A percentile compares a stretch with the other conserved stretches of the same genome.
These are phyloP conservation scores for Leishmania arabica DNA, from an alignment of 208 protist species.

Conservation along the genomic window DNA sequence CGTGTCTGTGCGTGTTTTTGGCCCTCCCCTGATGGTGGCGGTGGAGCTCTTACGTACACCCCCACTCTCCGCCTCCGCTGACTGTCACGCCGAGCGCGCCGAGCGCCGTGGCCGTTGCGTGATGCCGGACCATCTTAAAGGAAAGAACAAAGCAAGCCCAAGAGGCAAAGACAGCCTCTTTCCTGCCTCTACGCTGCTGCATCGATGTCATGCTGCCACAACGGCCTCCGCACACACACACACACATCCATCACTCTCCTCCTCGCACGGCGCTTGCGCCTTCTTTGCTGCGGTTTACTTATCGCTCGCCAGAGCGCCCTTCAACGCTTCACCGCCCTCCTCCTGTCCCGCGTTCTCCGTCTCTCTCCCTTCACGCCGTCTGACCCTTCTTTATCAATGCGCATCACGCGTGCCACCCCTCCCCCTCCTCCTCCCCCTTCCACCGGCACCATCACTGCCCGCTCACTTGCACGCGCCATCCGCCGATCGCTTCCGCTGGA, in stretches of 20 bases:
- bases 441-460: not conserved
- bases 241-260: not conserved
- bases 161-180: not conserved
- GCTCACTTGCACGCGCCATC: not conserved
- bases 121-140: not conserved
- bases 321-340: not conserved
- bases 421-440: not conserved
- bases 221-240: not conserved
- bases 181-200: not conserved
- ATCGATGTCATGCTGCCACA: not conserved
- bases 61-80: not conserved
- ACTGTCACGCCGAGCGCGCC: not conserved
- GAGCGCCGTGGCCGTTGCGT: not conserved
- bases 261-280: not conserved
- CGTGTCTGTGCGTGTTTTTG: not conserved
- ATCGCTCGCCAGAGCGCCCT: not conserved
- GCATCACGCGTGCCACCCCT: not conserved
- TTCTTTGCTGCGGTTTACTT: not conserved
- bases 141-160: not conserved
- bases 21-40: not conserved
- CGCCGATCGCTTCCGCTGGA: not conserved
- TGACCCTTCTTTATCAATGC: not conserved
- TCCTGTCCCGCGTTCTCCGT: not conserved
- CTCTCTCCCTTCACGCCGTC: not conserved
- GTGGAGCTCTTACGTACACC: not conserved